Evolutionary conservation across 2,329 filamentous ascomycete species (phyloP), one percentile per base, ranked within the genome.

Genomic region (Aspergillus intermedius): DNA sequence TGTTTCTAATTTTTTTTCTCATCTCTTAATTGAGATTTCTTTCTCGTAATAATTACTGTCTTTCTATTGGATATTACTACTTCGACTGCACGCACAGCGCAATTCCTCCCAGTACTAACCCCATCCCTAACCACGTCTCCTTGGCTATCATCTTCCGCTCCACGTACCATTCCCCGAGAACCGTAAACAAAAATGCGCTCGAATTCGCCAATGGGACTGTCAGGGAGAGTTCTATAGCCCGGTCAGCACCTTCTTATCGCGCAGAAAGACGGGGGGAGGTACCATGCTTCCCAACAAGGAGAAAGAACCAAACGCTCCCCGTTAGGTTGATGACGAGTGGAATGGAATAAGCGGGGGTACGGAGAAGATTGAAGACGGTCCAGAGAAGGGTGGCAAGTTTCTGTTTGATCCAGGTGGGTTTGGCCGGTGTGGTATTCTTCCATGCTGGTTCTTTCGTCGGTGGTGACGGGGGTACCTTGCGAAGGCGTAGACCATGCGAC

Each of bases 201-300:
- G 90, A 95, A 63, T 97, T 97, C 1, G 91, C 91, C 54, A 97
- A 93, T 1, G 91, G 91, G 1, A 97, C 91, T 2, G 91, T 96
- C 54, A 97, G 75, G 63, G 90, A 95, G 58, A 97, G 66, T 69
- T 97, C 91, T 93, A 58, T 35, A 35, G 6, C 3, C 7, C 25
- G 2, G 25, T 30, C 3, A 30, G 3, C 13, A 15, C 6, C 8
- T 13, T 3, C 10, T 10, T 3, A 4, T 28, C 3, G 6, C 7
- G 1, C 23, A 37, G 7, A 30, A 3, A 48, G 19, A 30, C 37
- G 50, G 56, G 19, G 22, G 23, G 21, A 50, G 78, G 59, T 70
- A 94, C 90, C 90, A 60, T 91, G 91, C 67, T 93, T 82, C 5
- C 91, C 91, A 70, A 97, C 91, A 55, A 97, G 75, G 57, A 97